phyloP scores from a whole-genome alignment of 1,284 basidiomycete genomes.

The Nidula niveotomentosa region DNA sequence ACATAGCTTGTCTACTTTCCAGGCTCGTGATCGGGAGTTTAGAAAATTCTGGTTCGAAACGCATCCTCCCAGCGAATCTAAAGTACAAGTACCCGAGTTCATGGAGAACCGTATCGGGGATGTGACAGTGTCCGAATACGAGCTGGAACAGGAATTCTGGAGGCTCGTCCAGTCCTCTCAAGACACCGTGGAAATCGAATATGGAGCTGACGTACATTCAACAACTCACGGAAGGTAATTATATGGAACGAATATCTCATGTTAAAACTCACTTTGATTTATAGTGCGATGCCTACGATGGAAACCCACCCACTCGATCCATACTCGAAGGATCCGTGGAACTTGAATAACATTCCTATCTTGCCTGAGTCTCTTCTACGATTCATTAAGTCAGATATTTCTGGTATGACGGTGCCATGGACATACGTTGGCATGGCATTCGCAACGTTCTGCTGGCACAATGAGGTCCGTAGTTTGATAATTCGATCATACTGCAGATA shows the following conservation, averaged over 20 bases:
- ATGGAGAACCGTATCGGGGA: conserved; percentile 59
- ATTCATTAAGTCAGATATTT: conserved; percentile 98
- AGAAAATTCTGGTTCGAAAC: conserved; percentile 84
- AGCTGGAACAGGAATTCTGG: conserved; percentile 98
- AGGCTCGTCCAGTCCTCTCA: conserved; percentile 85
- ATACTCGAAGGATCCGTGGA: conserved; percentile 95
- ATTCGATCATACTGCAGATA: not conserved
- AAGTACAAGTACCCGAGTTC: conserved; percentile 30
- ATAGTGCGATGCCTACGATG: conserved; percentile 90
- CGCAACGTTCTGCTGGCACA: conserved; percentile 99
- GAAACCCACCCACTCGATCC: conserved; percentile 89
- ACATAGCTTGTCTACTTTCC: conserved; percentile 91
- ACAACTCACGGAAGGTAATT: conserved; percentile 92
- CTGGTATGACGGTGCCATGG: conserved; percentile 99
- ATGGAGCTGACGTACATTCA: conserved; percentile 98
- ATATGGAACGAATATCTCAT: conserved; percentile 3
- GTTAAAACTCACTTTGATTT: conserved; percentile 6
- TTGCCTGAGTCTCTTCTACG: conserved; percentile 83
- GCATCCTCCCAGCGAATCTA: conserved; percentile 53
- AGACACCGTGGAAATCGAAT: conserved; percentile 98
- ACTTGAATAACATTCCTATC: conserved; percentile 97
- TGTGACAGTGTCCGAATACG: conserved; percentile 77
- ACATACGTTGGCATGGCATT: conserved; percentile 99
- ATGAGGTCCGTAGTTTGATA: conserved; percentile 64
- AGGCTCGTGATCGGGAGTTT: conserved; percentile 89